These are phyloP conservation scores for Solanum ahanhuiri DNA, from an alignment of 257 asterid species.

Conservation along the genomic window DNA sequence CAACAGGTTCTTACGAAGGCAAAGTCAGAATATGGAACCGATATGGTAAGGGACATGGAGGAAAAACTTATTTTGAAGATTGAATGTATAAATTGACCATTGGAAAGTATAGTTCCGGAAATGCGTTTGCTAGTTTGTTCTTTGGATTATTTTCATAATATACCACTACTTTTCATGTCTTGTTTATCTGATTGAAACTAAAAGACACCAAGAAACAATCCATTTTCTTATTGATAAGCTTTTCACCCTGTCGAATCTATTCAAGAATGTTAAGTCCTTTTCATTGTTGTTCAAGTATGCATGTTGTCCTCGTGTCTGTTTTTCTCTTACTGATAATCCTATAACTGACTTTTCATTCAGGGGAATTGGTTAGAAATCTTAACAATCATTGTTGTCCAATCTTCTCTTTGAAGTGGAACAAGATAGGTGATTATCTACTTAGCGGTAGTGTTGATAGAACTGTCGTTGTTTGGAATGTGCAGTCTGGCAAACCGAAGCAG, in stretches of 20 bases:
- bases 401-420: constrained; percentile 94
- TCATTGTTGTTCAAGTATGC: neutral
- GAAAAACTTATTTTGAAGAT: neutral
- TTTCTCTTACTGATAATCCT: neutral
- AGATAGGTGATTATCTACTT: constrained; percentile 86
- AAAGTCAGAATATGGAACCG: constrained; percentile 90
- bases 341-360: constrained; percentile 30
- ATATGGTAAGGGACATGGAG: constrained; percentile 43
- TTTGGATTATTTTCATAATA: neutral
- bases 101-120: neutral
- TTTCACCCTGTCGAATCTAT: neutral
- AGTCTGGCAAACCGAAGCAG: constrained; percentile 76
- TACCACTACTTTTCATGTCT: neutral
- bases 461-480: constrained; percentile 89
- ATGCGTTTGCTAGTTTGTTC: neutral
- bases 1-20: constrained; percentile 93
- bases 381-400: constrained; percentile 86
- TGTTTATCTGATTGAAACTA: neutral
- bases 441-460: constrained; percentile 93
- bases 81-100: neutral
- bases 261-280: neutral
- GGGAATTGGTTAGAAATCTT: constrained; percentile 69
- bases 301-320: neutral
- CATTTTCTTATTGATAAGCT: neutral
- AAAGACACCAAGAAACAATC: neutral